Evolutionary conservation across 2,329 filamentous ascomycete genomes (phyloP), one percentile per base, ranked within the genome.

Genomic region (Xylaria sp.): DNA sequence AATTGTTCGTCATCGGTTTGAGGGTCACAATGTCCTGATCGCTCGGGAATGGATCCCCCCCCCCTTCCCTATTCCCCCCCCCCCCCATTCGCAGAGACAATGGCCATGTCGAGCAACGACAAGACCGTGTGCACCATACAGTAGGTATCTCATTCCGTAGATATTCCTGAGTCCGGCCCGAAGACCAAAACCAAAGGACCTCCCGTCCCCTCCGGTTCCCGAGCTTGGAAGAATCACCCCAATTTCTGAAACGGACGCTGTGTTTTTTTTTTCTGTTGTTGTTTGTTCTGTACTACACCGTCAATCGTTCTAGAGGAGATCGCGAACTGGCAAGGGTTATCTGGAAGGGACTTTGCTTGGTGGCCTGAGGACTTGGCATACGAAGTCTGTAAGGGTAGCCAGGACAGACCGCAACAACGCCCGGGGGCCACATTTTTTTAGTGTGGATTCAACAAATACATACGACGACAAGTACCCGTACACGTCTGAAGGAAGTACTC

Each of bases 321-420:
- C 52, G 18, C 46, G 47, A 49, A 54, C 23, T 30, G 23, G 23
- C 23, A 30, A 30, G 23, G 23, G 23, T 30, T 59, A 30, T 8
- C 11, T n/a, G 53, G 50, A 48, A 54, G 44, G 54, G 30, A 48
- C 39, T 42, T 10, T 42, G 13, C 39, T 42, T 58, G 34, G 46
- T 35, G 49, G 50, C 55, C 52, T 13, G 54, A 56, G 50, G 49
- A 52, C 44, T 60, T 46, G 10, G 13, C n/a, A 16, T 46, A 46
- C 37, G 37, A 42, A 9, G 37, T 42, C 37, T 30, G 23, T 30
- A 30, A 30, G 37, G 37, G 54, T 50, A 53, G 55, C 54, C 58
- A 57, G 55, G 60, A 50, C 50, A 58, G 52, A 60, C 39, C 56
- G 52, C 58, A 46, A 58, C 55, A 46, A 58, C 53, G 58, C 49